Evolutionary conservation across 306 rosid species (phyloP), one percentile per base, ranked within the genome.

Genomic region (Nissolia schottii): DNA sequence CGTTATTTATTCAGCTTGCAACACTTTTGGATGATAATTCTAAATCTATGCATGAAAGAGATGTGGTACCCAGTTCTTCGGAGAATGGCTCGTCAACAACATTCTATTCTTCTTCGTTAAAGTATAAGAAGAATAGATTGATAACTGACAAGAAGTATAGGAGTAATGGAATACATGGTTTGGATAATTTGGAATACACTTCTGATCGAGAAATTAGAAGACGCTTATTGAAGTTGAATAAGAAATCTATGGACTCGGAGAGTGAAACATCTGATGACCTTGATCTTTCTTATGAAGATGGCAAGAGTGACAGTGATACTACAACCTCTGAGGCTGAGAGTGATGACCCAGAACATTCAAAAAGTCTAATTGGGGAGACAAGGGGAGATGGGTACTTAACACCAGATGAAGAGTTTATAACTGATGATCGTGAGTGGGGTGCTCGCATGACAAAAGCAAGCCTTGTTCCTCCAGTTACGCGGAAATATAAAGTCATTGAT

Each of bases 381-480:
- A 83, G 83, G 58, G 87, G 80, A 11, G 89, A 81, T 78, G 85
- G 84, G 63, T 71, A 74, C 85, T 81, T 81, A 27, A 70, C 75
- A 40, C 69, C 82, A 7, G 89, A 85, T 65, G 93, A 78, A 41
- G 81, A 85, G 48, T 74, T 90, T 66, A 79, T 67, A 71, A 78
- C 83, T 40, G 96, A 87, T 79, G 99, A 95, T 59, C 97, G 96
- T 28, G 96, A 95, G 78, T 95, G 99, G 99, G 99, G 99, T 55
- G 99, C 99, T 80, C 99, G 99, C 51, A 95, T 95, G 99, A 95
- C 99, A 1, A 95, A 91, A 89, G 89, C 90, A 54, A 95, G 99
- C 83, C 75, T 95, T 83, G 99, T 95, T 84, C 99, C 99, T 84
- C 99, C 99, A 19, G 97, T 89, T 73, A 95, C 99, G 2, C 85